Conservation (phyloP, 2,329 filamentous ascomycete species). For the Parastagonospora avenae region DNA sequence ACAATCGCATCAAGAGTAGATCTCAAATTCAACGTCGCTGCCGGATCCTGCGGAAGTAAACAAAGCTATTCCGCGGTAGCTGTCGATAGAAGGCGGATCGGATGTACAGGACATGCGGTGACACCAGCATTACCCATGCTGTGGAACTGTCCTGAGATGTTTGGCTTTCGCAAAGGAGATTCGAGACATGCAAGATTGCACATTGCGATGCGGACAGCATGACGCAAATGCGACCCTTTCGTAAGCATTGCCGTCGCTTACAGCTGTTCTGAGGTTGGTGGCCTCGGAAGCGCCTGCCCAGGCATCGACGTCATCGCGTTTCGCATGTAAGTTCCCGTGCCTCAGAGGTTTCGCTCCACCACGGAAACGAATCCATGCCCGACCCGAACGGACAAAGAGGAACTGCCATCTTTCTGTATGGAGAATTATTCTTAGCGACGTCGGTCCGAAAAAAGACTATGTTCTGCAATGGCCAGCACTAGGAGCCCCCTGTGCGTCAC, state of each 20-base stretch:
- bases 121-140: conserved; percentile 5
- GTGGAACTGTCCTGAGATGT: conserved; percentile 1
- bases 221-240: conserved; percentile 4
- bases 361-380: no score
- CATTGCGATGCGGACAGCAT: not conserved
- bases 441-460: no score
- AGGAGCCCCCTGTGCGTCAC: no score
- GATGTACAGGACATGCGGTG: conserved; percentile 3
- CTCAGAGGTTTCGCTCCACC: no score
- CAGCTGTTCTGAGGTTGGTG: conserved; percentile 5
- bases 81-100: conserved; percentile 12
- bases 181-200: conserved; percentile 1
- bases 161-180: not conserved
- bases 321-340: not conserved
- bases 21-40: conserved; percentile 4
- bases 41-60: conserved; percentile 21
- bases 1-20: not conserved
- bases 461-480: no score
- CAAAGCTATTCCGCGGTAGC: conserved; percentile 5
- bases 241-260: conserved; percentile 7
- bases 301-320: conserved; percentile 7
- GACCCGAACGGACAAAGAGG: no score
- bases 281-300: conserved; percentile 6
- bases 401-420: no score
- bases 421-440: no score